Evolutionary conservation across 352 stramenopile genomes (phyloP), one percentile per base, ranked within the genome.

Genomic region (Nothophytophthora sp.): DNA sequence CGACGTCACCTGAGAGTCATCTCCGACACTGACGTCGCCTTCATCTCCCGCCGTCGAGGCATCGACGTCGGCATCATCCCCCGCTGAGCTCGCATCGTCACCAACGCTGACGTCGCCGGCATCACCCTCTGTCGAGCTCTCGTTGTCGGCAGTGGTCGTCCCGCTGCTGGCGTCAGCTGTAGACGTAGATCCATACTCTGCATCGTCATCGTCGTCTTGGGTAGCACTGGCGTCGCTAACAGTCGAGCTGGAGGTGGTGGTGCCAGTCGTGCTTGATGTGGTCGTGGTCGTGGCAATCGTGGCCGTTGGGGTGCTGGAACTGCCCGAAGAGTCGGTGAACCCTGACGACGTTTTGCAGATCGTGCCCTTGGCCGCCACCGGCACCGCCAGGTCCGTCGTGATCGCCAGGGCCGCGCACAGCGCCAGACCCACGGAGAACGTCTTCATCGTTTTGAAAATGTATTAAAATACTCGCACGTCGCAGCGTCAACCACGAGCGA

Each of bases 401-500:
- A 54, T 33, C 20, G 50, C 57, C 45, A 67, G 34, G 51, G 57
- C 57, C 44, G 44, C 57, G 34, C 57, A 67, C 27, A 62, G 38
- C 24, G 39, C 57, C 11, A 67, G 27, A 18, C 57, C 45, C 39
- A 67, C 37, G 4, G 50, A 58, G 27, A 61, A 53, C 38, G 57
- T 51, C 44, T 62, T 67, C 57, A 67, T 67, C 23, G 28, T 41
- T 40, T 30, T 50, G 29, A 1, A 8, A 24, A 28, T 10, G 7
- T 22, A n/a, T n/a, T n/a, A n/a, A n/a, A n/a, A n/a, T n/a, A n/a
- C n/a, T n/a, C n/a, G n/a, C n/a, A n/a, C n/a, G n/a, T n/a, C n/a
- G n/a, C n/a, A n/a, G n/a, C n/a, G n/a, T n/a, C n/a, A n/a, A n/a
- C n/a, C n/a, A n/a, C n/a, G n/a, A n/a, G n/a, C n/a, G n/a, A n/a